Evolutionary conservation across 1,139 yeast genomes (phyloP), one percentile per base, ranked within the genome.

Genomic region (Yamadazyma dendronema): DNA sequence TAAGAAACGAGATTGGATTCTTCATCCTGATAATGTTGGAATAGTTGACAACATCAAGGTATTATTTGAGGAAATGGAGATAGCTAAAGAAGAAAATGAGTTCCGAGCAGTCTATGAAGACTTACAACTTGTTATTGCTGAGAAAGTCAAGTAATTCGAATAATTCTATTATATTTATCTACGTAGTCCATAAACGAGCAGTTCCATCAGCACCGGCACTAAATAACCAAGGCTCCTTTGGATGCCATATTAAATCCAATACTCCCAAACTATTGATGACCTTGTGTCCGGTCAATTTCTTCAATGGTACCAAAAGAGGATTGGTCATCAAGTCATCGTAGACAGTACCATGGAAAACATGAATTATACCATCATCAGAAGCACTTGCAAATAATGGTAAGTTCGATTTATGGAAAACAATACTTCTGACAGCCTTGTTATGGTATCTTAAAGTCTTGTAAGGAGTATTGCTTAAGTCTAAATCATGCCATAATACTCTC

Each of bases 131-230:
- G 23, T 27, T n/a, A 38, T 25, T 15, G 47, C 41, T 2, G 40
- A 42, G 30, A 43, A 34, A 27, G 31, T 33, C 17, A 31, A 34
- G 22, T 41, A 33, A 28, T n/a, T n/a, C n/a, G n/a, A n/a, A 24
- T 29, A 19, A 19, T 7, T 19, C 31, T 33, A 34, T 33, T 25
- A 24, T 28, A 23, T 16, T 48, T 62, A 71, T 14, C n/a, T 19
- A 19, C 22, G 96, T 86, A 28, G 98, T 92, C 98, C 98, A 92
- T 56, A 92, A 72, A 57, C 96, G 81, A 14, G 97, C 97, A 37
- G 92, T 83, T 43, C 95, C 90, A 62, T 94, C 98, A 16, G 97
- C 97, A 52, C 97, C 98, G n/a, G 96, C 89, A 59, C 95, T 84
- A 61, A 92, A 89, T 54, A 92, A 72, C 99, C 99, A 92, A 1